phyloP scores from a whole-genome alignment of 345 rosid genomes.

The Sonneratia caseolaris region DNA sequence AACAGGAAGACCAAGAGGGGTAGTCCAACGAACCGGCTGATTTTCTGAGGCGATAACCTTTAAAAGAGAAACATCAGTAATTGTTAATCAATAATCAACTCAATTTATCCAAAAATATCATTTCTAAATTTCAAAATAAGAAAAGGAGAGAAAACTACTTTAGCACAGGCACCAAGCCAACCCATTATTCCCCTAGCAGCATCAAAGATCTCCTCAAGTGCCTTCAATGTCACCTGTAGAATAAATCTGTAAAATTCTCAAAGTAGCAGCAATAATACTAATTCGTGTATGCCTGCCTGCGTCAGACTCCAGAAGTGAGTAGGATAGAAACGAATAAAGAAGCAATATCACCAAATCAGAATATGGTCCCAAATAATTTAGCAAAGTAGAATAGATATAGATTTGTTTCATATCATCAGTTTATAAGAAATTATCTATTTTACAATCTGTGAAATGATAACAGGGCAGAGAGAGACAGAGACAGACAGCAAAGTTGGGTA shows the following conservation, averaged over 20 bases:
- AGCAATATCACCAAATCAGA: neutral
- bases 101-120: neutral
- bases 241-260: neutral
- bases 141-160: conserved; percentile 27
- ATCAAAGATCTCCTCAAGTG: conserved; percentile 85
- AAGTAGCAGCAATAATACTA: neutral
- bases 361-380: neutral
- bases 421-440: neutral
- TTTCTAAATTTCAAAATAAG: neutral
- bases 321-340: neutral
- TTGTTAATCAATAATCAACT: neutral
- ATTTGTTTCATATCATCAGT: neutral
- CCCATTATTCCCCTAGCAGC: conserved; percentile 92
- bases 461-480: neutral
- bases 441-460: neutral
- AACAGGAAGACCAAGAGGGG: conserved; percentile 96
- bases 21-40: conserved; percentile 82
- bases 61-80: conserved; percentile 3
- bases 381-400: neutral
- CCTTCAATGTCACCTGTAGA: conserved; percentile 72
- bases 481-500: neutral
- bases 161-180: conserved; percentile 97
- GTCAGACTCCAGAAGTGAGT: neutral
- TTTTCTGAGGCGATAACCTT: conserved; percentile 80
- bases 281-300: neutral